A percentile compares a stretch with the other conserved stretches of the same genome.
phyloP scores from a whole-genome alignment of 108 stramenopile genomes.

The Nannochloropsis granulata region DNA sequence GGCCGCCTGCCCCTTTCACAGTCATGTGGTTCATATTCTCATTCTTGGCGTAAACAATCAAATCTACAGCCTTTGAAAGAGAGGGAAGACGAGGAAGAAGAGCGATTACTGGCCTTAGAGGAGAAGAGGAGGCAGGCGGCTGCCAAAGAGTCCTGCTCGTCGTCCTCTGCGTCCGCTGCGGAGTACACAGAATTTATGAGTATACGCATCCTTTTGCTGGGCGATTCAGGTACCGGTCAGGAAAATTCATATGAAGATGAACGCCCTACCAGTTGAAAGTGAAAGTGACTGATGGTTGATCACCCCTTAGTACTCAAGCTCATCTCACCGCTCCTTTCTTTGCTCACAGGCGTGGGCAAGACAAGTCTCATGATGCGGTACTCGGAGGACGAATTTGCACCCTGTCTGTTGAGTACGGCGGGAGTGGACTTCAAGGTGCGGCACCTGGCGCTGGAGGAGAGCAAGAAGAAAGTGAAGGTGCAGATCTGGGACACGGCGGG shows the following conservation, averaged over 20 bases:
- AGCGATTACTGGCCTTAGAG: conserved; percentile 19
- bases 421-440: conserved; percentile 39
- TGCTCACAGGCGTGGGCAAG: conserved; percentile 33
- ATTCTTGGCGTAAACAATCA: neutral
- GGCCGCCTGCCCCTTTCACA: neutral
- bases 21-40: neutral
- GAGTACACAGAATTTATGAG: conserved; percentile 13
- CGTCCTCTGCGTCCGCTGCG: neutral
- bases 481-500: conserved; percentile 44
- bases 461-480: conserved; percentile 15
- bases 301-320: neutral
- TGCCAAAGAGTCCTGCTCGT: neutral
- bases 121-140: conserved; percentile 17
- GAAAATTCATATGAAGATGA: neutral
- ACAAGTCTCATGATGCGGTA: conserved; percentile 41
- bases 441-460: conserved; percentile 19
- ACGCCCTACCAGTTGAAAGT: neutral
- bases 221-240: conserved; percentile 11
- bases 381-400: conserved; percentile 39
- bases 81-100: conserved; percentile 29
- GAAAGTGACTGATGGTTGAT: too few relatives aligned
- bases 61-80: neutral
- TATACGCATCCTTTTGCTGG: conserved; percentile 21
- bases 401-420: conserved; percentile 26
- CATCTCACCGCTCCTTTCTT: neutral